Conservation (phyloP, 352 stramenopile species). For the Phytophthora pseudosyringae region DNA sequence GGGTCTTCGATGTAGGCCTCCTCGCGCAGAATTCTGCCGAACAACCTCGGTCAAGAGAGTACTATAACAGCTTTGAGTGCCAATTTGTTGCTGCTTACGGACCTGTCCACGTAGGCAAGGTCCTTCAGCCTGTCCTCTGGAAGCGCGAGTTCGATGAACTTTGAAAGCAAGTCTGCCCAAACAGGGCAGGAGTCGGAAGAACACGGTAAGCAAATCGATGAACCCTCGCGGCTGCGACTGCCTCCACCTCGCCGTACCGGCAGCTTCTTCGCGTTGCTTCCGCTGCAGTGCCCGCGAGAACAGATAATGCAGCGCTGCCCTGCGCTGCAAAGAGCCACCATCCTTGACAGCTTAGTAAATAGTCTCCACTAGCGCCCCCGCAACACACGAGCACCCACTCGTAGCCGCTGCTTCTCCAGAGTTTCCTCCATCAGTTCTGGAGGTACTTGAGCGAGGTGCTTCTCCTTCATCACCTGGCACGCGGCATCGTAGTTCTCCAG, state of each 20-base stretch:
- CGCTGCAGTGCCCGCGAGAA: slow-evolving; percentile 46
- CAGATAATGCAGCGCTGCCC: slow-evolving; percentile 57
- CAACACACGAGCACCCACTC: slow-evolving; percentile 31
- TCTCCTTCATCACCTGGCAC: slow-evolving; percentile 40
- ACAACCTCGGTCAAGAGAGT: not conserved
- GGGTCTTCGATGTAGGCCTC: slow-evolving; percentile 55
- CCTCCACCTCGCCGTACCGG: slow-evolving; percentile 25
- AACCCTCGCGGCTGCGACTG: not conserved
- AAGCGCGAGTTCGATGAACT: slow-evolving; percentile 41
- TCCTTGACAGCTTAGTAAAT: not conserved
- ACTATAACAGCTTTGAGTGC: not conserved
- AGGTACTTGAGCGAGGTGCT: slow-evolving; percentile 36
- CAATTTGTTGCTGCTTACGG: not conserved
- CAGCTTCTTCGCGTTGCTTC: slow-evolving; percentile 46
- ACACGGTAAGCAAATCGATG: not conserved
- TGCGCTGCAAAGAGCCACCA: slow-evolving; percentile 29
- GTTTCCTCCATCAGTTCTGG: slow-evolving; percentile 37
- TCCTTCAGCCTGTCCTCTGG: slow-evolving; percentile 38
- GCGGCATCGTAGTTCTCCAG: slow-evolving; percentile 67
- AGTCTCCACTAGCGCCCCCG: too few relatives aligned
- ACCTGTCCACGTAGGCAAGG: slow-evolving; percentile 49
- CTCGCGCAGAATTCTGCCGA: slow-evolving; percentile 47
- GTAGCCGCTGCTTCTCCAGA: slow-evolving; percentile 47
- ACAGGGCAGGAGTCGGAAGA: not conserved
- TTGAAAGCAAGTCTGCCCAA: slow-evolving; percentile 37